These are phyloP conservation scores for Gamsiella multidivaricata DNA, from an alignment of 192 early-diverging fungal genomes.

Conservation along the genomic window DNA sequence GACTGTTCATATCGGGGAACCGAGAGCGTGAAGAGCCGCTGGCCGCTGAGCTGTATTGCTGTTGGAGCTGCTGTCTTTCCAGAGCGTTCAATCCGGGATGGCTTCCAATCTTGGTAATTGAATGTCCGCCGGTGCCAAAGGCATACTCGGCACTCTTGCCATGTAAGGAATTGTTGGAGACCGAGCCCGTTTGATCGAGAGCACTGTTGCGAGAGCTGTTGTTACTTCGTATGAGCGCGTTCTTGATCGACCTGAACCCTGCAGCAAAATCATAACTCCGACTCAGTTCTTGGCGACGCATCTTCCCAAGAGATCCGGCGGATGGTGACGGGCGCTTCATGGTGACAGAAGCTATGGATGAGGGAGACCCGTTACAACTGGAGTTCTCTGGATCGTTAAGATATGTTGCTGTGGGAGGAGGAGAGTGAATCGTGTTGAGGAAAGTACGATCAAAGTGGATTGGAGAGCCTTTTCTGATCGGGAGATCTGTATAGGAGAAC, in stretches of 20 bases:
- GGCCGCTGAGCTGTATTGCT: constrained; percentile 19
- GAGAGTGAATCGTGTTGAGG: constrained; percentile 36
- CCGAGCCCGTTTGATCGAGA: constrained; percentile 8
- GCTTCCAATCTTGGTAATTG: constrained; percentile 41
- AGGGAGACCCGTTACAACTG: constrained; percentile 23
- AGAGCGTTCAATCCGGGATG: constrained; percentile 32
- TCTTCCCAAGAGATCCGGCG: constrained; percentile 39
- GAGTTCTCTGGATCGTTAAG: constrained; percentile 35
- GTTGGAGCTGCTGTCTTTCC: constrained; percentile 43
- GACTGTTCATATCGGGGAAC: constrained; percentile 26
- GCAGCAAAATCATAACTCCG: constrained; percentile 43
- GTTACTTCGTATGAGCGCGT: constrained; percentile 29
- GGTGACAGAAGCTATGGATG: constrained; percentile 19
- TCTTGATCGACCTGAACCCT: constrained; percentile 36
- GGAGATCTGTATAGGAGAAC: constrained; percentile 3
- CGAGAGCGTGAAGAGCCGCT: constrained; percentile 1
- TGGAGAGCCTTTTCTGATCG: constrained; percentile 27
- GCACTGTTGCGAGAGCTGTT: constrained; percentile 33
- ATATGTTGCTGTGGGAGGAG: constrained; percentile 32
- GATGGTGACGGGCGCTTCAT: constrained; percentile 41
- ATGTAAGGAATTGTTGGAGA: constrained; percentile 5
- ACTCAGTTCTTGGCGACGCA: constrained; percentile 37
- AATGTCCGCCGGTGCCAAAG: constrained; percentile 42
- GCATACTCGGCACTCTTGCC: constrained; percentile 14
- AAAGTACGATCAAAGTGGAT: constrained; percentile 50